Evolutionary conservation across 2,329 filamentous ascomycete genomes (phyloP).

Genomic region (Calycina herbarum): DNA sequence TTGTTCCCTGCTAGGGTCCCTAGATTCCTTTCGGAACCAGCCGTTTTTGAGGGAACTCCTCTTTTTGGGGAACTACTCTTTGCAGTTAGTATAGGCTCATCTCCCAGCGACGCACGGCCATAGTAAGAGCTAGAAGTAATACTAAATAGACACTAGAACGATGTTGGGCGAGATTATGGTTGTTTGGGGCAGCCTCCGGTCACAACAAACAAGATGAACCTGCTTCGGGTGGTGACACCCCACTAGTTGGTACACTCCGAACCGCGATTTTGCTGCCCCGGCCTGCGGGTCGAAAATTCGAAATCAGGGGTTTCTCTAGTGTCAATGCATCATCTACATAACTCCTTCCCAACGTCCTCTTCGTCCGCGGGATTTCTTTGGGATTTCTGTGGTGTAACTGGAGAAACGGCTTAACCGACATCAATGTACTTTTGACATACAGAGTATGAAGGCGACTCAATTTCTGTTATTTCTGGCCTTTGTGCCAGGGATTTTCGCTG

Average conservation of each 20-base stretch:
- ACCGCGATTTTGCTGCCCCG: neutral
- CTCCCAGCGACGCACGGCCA: neutral
- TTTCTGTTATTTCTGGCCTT: neutral
- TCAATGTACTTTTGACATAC: neutral
- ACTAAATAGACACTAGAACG: neutral
- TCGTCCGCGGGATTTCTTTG: neutral
- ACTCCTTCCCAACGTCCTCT: neutral
- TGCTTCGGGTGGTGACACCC: neutral
- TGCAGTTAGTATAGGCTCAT: neutral
- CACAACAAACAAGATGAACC: neutral
- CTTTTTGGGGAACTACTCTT: neutral
- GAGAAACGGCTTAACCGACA: neutral
- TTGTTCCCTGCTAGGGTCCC: neutral
- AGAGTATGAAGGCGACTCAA: neutral
- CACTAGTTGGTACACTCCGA: neutral
- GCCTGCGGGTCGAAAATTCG: neutral
- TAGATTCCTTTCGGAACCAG: neutral
- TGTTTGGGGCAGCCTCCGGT: neutral
- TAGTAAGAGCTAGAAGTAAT: neutral
- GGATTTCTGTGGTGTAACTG: conserved; percentile 1
- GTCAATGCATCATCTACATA: neutral
- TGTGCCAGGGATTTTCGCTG: neutral
- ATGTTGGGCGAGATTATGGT: neutral
- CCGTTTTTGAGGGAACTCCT: neutral
- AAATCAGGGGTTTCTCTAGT: neutral